Percentiles rank a stretch among this genome's conserved stretches.
These are phyloP conservation scores for Thecamonas trahens DNA, from an alignment of 78 protist species.

Conservation along the genomic window DNA sequence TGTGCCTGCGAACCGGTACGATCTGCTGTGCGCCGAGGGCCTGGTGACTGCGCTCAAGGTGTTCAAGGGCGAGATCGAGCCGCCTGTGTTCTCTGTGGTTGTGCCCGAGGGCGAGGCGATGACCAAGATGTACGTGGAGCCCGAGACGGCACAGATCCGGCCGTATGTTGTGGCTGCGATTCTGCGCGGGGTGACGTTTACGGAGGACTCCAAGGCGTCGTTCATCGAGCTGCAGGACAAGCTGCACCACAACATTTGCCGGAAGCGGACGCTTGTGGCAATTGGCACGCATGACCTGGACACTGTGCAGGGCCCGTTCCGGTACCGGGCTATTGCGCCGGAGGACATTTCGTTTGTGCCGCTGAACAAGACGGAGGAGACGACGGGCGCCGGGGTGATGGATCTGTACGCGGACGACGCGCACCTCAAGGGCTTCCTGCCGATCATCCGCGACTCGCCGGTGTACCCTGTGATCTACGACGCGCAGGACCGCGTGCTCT, in stretches of 20 bases:
- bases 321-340: constrained; percentile 78
- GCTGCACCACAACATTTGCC: constrained; percentile 92
- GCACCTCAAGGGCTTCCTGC: constrained; percentile 56
- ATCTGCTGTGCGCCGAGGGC: constrained; percentile 95
- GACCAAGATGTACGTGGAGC: not conserved
- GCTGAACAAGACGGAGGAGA: constrained; percentile 43
- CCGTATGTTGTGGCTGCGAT: constrained; percentile 95
- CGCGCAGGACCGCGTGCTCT: constrained; percentile 63
- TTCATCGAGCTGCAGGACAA: constrained; percentile 98
- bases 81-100: constrained; percentile 29
- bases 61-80: constrained; percentile 34
- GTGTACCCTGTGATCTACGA: constrained; percentile 89
- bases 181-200: constrained; percentile 80
- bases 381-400: constrained; percentile 44
- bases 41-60: constrained; percentile 74
- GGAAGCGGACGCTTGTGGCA: constrained; percentile 92
- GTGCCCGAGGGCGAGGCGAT: not conserved
- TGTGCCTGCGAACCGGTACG: constrained; percentile 96
- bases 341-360: constrained; percentile 88
- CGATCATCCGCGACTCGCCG: constrained; percentile 63
- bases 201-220: constrained; percentile 50
- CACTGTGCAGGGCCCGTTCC: constrained; percentile 83
- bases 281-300: constrained; percentile 99
- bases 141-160: constrained; percentile 46
- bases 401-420: constrained; percentile 27